A percentile compares a stretch with the other conserved stretches of the same genome.
phyloP scores from a whole-genome alignment of 768 basidiomycete genomes.

The Mycena rosella region DNA sequence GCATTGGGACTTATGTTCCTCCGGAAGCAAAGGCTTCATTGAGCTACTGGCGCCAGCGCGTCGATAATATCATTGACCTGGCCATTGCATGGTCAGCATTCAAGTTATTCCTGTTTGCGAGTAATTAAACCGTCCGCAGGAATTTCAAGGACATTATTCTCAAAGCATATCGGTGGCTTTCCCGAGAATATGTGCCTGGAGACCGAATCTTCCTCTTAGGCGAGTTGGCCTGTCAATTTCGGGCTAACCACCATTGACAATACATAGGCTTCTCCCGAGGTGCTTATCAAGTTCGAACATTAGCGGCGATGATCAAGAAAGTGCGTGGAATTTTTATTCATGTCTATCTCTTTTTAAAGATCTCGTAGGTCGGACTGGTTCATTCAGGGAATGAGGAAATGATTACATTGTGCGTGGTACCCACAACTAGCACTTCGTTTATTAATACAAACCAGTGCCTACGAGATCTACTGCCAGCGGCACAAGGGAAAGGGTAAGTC shows the following conservation, averaged over 20 bases:
- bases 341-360: too few relatives aligned
- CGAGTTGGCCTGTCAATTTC: neutral
- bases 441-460: neutral
- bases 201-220: constrained; percentile 12
- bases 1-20: too few relatives aligned
- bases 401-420: constrained; percentile 2
- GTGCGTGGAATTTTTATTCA: neutral
- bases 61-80: too few relatives aligned
- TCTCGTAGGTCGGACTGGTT: constrained; percentile 9
- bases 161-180: constrained; percentile 10
- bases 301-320: constrained; percentile 14
- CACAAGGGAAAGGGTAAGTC: neutral
- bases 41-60: too few relatives aligned
- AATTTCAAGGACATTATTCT: too few relatives aligned
- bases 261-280: constrained; percentile 3
- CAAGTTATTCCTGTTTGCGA: too few relatives aligned
- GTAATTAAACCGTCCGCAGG: too few relatives aligned
- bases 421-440: neutral
- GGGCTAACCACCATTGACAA: neutral
- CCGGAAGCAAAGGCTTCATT: too few relatives aligned
- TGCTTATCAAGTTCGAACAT: constrained; percentile 10
- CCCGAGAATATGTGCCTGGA: neutral
- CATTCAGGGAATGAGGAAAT: neutral
- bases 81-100: too few relatives aligned
- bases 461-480: too few relatives aligned